Base-by-base conservation (phyloP, 495 filamentous ascomycete genomes). In the Lasiosphaeria miniovina region DNA sequence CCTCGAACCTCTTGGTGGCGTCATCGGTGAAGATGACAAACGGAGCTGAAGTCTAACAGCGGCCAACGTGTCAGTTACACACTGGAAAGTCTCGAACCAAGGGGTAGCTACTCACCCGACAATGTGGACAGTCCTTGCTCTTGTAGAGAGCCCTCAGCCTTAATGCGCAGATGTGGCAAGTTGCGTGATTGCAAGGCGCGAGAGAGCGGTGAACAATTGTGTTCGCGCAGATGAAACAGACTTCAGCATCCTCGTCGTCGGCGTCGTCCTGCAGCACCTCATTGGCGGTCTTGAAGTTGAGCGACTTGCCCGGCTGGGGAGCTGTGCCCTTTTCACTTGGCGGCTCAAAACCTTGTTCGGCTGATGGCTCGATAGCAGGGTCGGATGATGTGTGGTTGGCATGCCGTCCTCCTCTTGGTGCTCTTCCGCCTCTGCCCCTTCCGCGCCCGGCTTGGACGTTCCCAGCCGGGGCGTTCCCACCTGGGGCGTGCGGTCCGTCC, bases 221-320 rank as follows among this genome's bases (percentile, higher is more conserved):
- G 45, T 89, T 93, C 32, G 95, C 92, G 71, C 94, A 99, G 61
- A 99, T 98, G 74, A 97, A 98, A 80, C 94, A 99, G 57, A 96
- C 80, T 53, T 96, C 90, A 8, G 81, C 84, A 61, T 93, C 90
- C 32, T 80, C 78, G 43, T 84, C 85, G 58, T 86, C 70, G 10
- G 58, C 67, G 31, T 52, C 70, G 31, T 55, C 45, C 9, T 66
- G 64, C 52, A 67, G 41, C 6, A 50, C 54, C 33, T 66, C 58
- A n/a, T 54, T 48, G 53, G 58, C 54, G 36, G 49, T 57, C 60
- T 68, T 71, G 63, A 69, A 69, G 48, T 56, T 49, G 6, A 52
- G 61, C 0, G 49, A 17, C 50, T 60, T 65, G 12, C 35, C 46
- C 36, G 35, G 48, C 15, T 58, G 56, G 50, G 61, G 35, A 49